Conservation (phyloP, 768 basidiomycete species). For the Suillus plorans region DNA sequence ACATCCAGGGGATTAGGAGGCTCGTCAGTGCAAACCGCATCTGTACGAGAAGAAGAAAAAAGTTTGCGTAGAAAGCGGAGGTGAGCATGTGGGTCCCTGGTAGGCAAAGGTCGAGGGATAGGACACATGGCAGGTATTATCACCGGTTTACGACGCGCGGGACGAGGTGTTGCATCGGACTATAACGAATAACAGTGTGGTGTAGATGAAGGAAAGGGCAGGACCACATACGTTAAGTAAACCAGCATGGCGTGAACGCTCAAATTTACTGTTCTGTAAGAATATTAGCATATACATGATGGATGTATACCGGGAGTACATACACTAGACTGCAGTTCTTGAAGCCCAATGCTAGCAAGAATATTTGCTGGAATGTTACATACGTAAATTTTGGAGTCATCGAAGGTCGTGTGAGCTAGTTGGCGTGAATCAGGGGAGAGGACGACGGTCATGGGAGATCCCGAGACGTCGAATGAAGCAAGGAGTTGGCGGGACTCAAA, state of each 20-base stretch:
- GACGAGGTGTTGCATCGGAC: too few relatives aligned
- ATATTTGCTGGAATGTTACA: not conserved
- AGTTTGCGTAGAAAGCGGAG: not conserved
- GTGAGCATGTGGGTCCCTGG: not conserved
- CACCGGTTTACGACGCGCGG: too few relatives aligned
- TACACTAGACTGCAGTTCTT: not conserved
- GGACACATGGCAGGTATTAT: not conserved
- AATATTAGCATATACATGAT: not conserved
- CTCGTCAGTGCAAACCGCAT: not conserved
- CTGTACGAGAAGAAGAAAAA: not conserved
- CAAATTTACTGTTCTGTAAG: not conserved
- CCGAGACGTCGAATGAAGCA: not conserved
- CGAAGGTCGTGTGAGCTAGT: not conserved
- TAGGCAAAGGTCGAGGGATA: not conserved
- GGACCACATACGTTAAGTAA: too few relatives aligned
- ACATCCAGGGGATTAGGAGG: not conserved
- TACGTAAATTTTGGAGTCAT: not conserved
- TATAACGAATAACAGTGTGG: too few relatives aligned
- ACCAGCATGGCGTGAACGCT: too few relatives aligned
- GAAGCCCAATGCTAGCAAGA: not conserved
- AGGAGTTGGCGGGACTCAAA: not conserved
- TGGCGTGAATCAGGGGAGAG: not conserved
- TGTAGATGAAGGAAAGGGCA: too few relatives aligned
- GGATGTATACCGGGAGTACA: not conserved
- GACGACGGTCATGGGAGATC: not conserved